phyloP scores from a whole-genome alignment of 371 early-diverging fungal genomes.

The Fennellomyces sp. region DNA sequence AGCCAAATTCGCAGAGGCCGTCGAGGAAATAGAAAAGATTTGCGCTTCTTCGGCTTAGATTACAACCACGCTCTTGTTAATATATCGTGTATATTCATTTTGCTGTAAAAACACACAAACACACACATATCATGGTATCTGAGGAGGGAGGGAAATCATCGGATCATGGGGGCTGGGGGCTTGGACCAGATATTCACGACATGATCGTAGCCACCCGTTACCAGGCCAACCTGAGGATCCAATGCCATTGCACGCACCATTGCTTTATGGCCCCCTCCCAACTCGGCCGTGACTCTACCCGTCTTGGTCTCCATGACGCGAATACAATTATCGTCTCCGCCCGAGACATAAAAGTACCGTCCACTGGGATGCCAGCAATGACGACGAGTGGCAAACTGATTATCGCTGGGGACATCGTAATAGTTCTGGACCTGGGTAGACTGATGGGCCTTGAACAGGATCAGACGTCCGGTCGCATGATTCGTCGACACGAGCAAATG shows the following conservation, averaged over 20 bases:
- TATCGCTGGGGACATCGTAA: conserved; percentile 66
- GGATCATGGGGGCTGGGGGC: conserved; percentile 9
- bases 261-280: conserved; percentile 49
- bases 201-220: conserved; percentile 44
- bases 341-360: conserved; percentile 67
- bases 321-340: conserved; percentile 64
- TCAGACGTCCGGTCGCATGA: conserved; percentile 68
- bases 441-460: conserved; percentile 58
- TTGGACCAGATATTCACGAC: conserved; percentile 35
- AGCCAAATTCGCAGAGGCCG: conserved; percentile 59
- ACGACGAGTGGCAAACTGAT: conserved; percentile 56
- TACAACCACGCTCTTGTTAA: too few species aligned
- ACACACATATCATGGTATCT: background rate
- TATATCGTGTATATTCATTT: background rate
- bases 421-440: conserved; percentile 62
- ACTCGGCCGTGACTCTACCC: conserved; percentile 44
- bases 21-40: conserved; percentile 48
- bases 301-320: conserved; percentile 65
- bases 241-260: conserved; percentile 30
- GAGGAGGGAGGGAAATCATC: background rate
- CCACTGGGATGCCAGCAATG: conserved; percentile 70
- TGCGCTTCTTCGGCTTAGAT: conserved; percentile 18
- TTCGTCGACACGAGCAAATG: conserved; percentile 75
- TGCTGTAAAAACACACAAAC: background rate
- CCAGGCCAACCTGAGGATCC: conserved; percentile 30